Conservation (phyloP, 1,284 basidiomycete species). For the Exobasidium cylindrosporum region DNA sequence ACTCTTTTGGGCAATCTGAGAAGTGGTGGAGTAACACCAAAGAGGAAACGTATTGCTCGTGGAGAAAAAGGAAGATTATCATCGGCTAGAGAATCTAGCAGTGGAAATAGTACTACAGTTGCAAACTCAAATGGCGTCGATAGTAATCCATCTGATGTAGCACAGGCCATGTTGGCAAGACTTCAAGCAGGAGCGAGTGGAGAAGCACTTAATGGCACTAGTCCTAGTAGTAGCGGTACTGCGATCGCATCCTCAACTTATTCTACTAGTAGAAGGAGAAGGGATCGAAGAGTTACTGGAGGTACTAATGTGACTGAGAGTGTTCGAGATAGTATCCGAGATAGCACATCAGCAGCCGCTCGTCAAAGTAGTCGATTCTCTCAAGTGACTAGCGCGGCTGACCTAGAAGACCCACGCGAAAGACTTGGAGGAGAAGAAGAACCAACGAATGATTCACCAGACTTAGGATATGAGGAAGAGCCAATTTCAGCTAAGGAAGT, state of each 20-base stretch:
- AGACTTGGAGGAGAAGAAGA: neutral
- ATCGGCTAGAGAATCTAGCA: conserved; percentile 4
- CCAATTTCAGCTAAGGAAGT: too few relatives aligned
- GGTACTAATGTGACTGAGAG: neutral
- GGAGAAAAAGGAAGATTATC: conserved; percentile 22
- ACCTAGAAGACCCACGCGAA: neutral
- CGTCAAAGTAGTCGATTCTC: neutral
- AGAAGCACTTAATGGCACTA: neutral
- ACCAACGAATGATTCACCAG: neutral
- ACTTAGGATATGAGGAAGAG: neutral
- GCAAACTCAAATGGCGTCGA: conserved; percentile 5
- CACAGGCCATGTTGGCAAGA: conserved; percentile 48
- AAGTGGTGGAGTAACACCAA: conserved; percentile 45
- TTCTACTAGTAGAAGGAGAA: conserved; percentile 13
- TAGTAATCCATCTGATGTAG: conserved; percentile 38
- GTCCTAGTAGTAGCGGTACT: neutral
- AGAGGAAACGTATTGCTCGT: conserved; percentile 40
- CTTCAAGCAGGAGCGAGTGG: conserved; percentile 34
- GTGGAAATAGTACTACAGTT: neutral
- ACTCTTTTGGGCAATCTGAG: conserved; percentile 48
- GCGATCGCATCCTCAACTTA: conserved; percentile 11
- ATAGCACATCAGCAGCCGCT: neutral
- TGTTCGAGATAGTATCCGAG: neutral
- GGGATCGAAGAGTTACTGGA: conserved; percentile 11
- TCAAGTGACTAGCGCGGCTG: neutral